Evolutionary conservation across 257 asterid genomes (phyloP), one percentile per base, ranked within the genome.

Genomic region (Penstemon davidsonii): DNA sequence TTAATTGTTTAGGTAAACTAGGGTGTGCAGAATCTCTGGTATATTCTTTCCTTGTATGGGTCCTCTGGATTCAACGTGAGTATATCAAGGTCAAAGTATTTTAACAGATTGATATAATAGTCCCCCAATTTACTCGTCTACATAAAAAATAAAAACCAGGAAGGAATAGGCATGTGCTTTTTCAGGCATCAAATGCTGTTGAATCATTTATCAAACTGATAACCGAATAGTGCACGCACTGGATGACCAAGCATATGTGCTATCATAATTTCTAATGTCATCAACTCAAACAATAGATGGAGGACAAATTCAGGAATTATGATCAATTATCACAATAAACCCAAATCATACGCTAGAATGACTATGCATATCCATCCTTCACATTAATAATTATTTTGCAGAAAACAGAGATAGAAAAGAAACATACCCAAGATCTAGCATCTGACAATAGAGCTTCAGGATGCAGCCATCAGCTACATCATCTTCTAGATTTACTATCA

Each of bases 401-500:
- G 60, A 68, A 40, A 66, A 72, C 49, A 69, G 54, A 64, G 64
- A 74, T 67, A 53, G 53, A 62, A 52, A 76, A 57, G 66, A 52
- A 64, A 47, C 85, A 69, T 86, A 93, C 97, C 97, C 74, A 73
- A 87, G 37, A 69, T 75, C 85, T 11, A 87, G 69, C 74, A 72
- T 81, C 82, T 75, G 83, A 73, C 74, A 76, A 59, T 46, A 52
- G 51, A 90, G 69, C 75, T 66, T 76, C 73, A 93, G 76, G 50
- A 66, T 79, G 85, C 85, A 82, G 47, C 75, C 88, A 77, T 76
- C 81, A 55, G 77, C 84, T 38, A 44, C 82, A 74, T 76, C 83
- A 70, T 82, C 90, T 76, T 87, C 96, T 72, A 90, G 89, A 78
- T 90, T 87, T 54, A 88, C 82, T 54, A 81, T 71, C 71, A 88